phyloP scores from a whole-genome alignment of 371 early-diverging fungal species.

The Rhizopus sp. region DNA sequence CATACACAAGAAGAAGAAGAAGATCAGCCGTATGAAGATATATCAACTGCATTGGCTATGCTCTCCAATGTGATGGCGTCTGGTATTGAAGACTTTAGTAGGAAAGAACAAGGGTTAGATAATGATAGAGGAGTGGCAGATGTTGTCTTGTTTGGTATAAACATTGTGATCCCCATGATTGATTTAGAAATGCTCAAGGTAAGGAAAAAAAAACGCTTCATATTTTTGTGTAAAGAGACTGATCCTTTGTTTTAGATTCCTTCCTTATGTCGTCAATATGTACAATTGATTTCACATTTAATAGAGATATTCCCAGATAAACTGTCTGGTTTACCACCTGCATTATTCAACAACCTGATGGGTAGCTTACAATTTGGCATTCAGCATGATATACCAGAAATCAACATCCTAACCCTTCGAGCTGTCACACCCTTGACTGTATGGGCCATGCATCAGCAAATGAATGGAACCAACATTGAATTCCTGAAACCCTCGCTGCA shows the following conservation, averaged over 20 bases:
- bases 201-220: slow-evolving; percentile 2
- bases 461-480: slow-evolving; percentile 23
- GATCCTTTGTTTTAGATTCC: slow-evolving; percentile 56
- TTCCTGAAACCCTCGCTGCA: slow-evolving; percentile 53
- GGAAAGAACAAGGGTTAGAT: slow-evolving; percentile 11
- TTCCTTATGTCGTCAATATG: slow-evolving; percentile 66
- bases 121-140: slow-evolving; percentile 45
- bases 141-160: slow-evolving; percentile 72
- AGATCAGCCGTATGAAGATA: slow-evolving; percentile 71
- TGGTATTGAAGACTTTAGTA: slow-evolving; percentile 58
- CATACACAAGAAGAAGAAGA: slow-evolving; percentile 60
- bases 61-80: slow-evolving; percentile 63
- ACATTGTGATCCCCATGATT: slow-evolving; percentile 71
- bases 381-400: slow-evolving; percentile 58
- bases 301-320: slow-evolving; percentile 72
- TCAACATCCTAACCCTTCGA: slow-evolving; percentile 62
- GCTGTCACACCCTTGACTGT: slow-evolving; percentile 63
- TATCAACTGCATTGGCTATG: slow-evolving; percentile 62
- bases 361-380: slow-evolving; percentile 71
- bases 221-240: neutral
- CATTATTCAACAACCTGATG: slow-evolving; percentile 61
- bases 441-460: slow-evolving; percentile 49
- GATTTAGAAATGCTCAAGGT: slow-evolving; percentile 75
- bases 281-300: slow-evolving; percentile 64
- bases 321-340: slow-evolving; percentile 55